These are phyloP conservation scores for Fusarium succisae DNA, from an alignment of 2,329 filamentous ascomycete genomes.

Conservation along the genomic window DNA sequence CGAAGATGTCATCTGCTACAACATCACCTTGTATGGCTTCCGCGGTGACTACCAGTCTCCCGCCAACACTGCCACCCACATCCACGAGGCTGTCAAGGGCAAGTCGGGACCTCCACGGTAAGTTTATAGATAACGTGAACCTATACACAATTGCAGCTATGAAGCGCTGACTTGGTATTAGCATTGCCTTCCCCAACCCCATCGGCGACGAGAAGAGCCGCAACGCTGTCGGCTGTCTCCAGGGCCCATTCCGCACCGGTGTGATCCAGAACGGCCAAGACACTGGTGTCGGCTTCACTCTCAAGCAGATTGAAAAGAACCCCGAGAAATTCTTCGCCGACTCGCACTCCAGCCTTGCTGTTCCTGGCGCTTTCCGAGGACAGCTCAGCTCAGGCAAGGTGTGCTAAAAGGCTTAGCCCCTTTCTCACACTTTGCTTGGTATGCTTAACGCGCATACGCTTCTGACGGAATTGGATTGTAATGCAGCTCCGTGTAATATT, in stretches of 20 bases:
- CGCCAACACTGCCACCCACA: slow-evolving; percentile 63
- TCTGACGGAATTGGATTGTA: neutral
- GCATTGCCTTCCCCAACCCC: slow-evolving; percentile 61
- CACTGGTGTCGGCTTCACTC: slow-evolving; percentile 55
- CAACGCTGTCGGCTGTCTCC: slow-evolving; percentile 53
- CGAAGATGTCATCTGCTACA: slow-evolving; percentile 56
- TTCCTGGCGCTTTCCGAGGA: slow-evolving; percentile 62
- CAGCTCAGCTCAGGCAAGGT: slow-evolving; percentile 50
- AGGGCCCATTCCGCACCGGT: slow-evolving; percentile 49
- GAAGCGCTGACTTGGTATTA: slow-evolving; percentile 16
- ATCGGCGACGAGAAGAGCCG: slow-evolving; percentile 48
- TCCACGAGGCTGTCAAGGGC: slow-evolving; percentile 60
- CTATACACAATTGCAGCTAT: neutral
- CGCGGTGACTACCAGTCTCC: slow-evolving; percentile 60
- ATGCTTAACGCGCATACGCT: neutral
- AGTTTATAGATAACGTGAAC: neutral
- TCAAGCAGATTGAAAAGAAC: slow-evolving; percentile 60
- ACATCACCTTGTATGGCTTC: slow-evolving; percentile 61
- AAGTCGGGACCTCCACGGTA: slow-evolving; percentile 59
- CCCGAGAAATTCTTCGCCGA: slow-evolving; percentile 63
- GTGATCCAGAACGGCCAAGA: slow-evolving; percentile 44
- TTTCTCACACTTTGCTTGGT: neutral
- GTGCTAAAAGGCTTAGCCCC: slow-evolving; percentile 7
- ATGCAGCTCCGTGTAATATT: neutral
- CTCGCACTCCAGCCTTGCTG: slow-evolving; percentile 58